A percentile compares a stretch with the other conserved stretches of the same genome.
Conservation (phyloP, 306 rosid genomes). For the Cyclanthera cordifolia region DNA sequence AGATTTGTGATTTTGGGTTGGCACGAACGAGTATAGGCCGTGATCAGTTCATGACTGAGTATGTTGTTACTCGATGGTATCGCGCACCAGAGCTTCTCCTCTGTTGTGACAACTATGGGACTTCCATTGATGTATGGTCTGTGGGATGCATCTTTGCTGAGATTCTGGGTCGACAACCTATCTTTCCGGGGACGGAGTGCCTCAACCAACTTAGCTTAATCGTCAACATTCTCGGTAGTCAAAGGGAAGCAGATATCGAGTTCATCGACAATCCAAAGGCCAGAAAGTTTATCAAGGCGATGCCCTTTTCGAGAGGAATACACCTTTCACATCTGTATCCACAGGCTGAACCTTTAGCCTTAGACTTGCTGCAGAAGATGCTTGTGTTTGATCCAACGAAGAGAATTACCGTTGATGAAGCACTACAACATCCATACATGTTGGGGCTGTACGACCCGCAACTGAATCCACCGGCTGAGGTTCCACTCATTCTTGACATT, state of each 20-base stretch:
- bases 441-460: slow-evolving; percentile 49
- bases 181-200: slow-evolving; percentile 71
- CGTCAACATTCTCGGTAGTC: slow-evolving; percentile 68
- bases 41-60: slow-evolving; percentile 77
- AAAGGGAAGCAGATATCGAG: slow-evolving; percentile 35
- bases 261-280: slow-evolving; percentile 59
- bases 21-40: slow-evolving; percentile 56
- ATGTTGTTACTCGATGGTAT: slow-evolving; percentile 89
- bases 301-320: slow-evolving; percentile 43
- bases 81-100: slow-evolving; percentile 88
- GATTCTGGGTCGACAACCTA: slow-evolving; percentile 73
- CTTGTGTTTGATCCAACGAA: slow-evolving; percentile 70
- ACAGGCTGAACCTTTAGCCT: slow-evolving; percentile 60
- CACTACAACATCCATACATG: slow-evolving; percentile 83
- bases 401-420: slow-evolving; percentile 62
- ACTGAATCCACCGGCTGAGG: slow-evolving; percentile 38
- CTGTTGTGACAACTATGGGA: slow-evolving; percentile 69
- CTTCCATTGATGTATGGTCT: slow-evolving; percentile 87
- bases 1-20: slow-evolving; percentile 83
- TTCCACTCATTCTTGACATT: slow-evolving; percentile 55
- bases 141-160: slow-evolving; percentile 93
- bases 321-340: slow-evolving; percentile 54
- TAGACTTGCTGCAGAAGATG: slow-evolving; percentile 74
- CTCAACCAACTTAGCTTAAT: slow-evolving; percentile 69
- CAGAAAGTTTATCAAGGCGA: slow-evolving; percentile 43